Evolutionary conservation across 2,329 filamentous ascomycete species (phyloP), one percentile per base, ranked within the genome.

Genomic region (Pestalotiopsis sp.): DNA sequence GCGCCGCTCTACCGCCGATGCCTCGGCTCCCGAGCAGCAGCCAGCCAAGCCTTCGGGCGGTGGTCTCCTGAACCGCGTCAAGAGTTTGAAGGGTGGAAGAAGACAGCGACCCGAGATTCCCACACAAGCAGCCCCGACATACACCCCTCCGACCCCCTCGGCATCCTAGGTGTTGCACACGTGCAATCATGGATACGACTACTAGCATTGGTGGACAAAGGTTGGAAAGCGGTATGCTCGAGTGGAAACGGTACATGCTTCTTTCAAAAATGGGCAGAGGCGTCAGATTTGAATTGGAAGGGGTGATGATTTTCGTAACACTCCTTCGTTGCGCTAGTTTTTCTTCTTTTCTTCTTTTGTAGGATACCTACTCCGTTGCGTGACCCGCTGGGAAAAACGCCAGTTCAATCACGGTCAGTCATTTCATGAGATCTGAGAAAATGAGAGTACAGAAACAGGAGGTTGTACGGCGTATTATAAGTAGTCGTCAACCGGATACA

Each of bases 21-120:
- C 81, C 12, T 77, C 79, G 38, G 75, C 78, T 14, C 73, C 76
- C 20, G 55, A 36, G 31, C 76, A 76, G 64, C 20, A 76, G 63
- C 20, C 23, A 36, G 23, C 45, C 7, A 52, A 52, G 45, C 83
- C 84, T 68, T 84, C 82, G 52, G 80, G 87, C 61, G 61, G 52
- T 60, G 92, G 93, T 2, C 91, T 97, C 71, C 79, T 97, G 70
- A 92, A 88, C 65, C 88, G 93, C 67, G 93, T 96, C 83, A 94
- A 93, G 86, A 94, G 91, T 80, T 82, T 96, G 80, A 95, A 93
- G 83, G 91, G 91, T 64, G 89, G 89, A 39, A 86, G 90, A 72
- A 85, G 88, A 71, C 82, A 80, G 74, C 80, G 78, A 68, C 81
- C 78, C 72, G 78, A 75, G 71, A 77, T 73, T 73, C 78, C 75